These are phyloP conservation scores for Pelagophyceae sp. DNA, from an alignment of 352 stramenopile genomes.

Conservation along the genomic window DNA sequence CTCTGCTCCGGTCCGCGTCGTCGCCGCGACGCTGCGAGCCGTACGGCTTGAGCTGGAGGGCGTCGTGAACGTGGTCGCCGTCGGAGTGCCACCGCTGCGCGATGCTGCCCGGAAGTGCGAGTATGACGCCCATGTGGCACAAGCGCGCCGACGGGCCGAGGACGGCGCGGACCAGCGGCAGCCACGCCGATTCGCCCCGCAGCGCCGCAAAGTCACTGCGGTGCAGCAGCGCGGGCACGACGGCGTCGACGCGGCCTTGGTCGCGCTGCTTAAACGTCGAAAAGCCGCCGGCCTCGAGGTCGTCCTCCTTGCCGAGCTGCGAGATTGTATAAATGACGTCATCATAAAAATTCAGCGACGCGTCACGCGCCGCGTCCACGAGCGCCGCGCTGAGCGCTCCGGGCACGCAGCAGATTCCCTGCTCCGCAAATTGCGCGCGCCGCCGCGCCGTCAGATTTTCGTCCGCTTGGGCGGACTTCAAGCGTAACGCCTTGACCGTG, in stretches of 20 bases:
- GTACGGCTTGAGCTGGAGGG: background rate
- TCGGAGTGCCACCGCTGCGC: background rate
- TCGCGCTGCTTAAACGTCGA: constrained; percentile 14
- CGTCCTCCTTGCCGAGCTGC: background rate
- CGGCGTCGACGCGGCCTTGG: constrained; percentile 4
- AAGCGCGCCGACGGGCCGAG: background rate
- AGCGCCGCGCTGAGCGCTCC: background rate
- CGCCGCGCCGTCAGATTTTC: background rate
- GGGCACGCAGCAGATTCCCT: background rate
- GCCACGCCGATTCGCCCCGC: background rate
- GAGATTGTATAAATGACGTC: background rate
- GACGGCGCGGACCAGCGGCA: background rate
- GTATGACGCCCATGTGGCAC: constrained; percentile 2
- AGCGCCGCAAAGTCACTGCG: background rate
- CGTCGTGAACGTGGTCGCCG: constrained; percentile 11
- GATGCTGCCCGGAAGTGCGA: background rate
- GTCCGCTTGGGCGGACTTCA: background rate
- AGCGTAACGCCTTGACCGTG: background rate
- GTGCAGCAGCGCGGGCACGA: background rate
- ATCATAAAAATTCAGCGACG: background rate
- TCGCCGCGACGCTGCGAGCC: too few relatives aligned
- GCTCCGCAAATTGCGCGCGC: background rate
- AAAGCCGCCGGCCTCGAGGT: constrained; percentile 8
- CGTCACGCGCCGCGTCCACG: background rate
- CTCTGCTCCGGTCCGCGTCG: too few relatives aligned